phyloP scores from a whole-genome alignment of 306 rosid genomes.

The Quercus engelmannii region DNA sequence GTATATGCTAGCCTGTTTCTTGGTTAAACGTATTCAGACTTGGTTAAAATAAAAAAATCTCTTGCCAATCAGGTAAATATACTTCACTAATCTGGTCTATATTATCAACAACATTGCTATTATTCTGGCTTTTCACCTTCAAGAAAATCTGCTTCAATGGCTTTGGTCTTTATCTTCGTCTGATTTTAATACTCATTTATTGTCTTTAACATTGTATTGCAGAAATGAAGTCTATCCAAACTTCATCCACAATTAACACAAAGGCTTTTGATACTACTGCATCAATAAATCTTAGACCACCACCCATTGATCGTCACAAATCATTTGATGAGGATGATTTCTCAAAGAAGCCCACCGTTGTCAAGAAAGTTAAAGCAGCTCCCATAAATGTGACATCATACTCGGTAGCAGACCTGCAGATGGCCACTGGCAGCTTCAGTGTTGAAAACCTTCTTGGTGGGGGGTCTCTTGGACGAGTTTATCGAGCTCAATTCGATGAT shows the following conservation, averaged over 20 bases:
- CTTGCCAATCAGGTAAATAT: slow-evolving; percentile 1
- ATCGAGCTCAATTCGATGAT: slow-evolving; percentile 82
- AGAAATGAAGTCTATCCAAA: slow-evolving; percentile 68
- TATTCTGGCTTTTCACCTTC: neutral
- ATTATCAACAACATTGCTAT: slow-evolving; percentile 1
- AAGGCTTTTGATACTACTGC: slow-evolving; percentile 60
- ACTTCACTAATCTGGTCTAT: slow-evolving; percentile 9
- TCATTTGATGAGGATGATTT: slow-evolving; percentile 76
- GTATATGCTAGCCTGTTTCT: neutral
- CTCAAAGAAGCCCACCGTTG: slow-evolving; percentile 47
- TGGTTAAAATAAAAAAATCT: neutral
- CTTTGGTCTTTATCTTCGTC: neutral
- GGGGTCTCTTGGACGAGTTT: slow-evolving; percentile 93
- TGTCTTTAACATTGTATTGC: slow-evolving; percentile 29
- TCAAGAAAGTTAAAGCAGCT: slow-evolving; percentile 49
- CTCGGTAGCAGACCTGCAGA: slow-evolving; percentile 90
- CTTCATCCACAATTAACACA: slow-evolving; percentile 47
- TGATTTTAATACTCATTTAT: neutral
- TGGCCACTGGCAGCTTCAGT: slow-evolving; percentile 96
- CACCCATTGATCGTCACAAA: slow-evolving; percentile 84
- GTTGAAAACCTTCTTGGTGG: slow-evolving; percentile 86
- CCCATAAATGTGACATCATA: slow-evolving; percentile 71
- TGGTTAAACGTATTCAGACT: neutral
- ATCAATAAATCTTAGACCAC: slow-evolving; percentile 75
- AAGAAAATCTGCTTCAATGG: neutral